These are phyloP conservation scores for Pseudophaeomoniella oleicola DNA, from an alignment of 2,329 filamentous ascomycete species.

Conservation along the genomic window DNA sequence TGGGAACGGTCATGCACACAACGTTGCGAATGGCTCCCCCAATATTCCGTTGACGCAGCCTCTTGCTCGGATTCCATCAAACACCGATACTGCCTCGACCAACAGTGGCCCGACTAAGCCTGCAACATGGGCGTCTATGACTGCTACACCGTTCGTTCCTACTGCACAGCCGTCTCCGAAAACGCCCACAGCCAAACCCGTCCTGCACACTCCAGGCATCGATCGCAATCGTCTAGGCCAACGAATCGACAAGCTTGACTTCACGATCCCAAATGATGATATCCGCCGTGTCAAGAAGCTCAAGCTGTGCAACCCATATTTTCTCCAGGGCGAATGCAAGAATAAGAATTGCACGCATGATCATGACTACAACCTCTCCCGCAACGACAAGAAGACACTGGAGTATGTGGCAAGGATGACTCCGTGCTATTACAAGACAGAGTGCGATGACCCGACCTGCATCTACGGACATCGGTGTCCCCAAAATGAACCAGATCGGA, in stretches of 20 bases:
- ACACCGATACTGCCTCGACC: conserved; percentile 20
- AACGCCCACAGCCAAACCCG: not conserved
- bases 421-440: conserved; percentile 42
- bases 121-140: conserved; percentile 20
- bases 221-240: conserved; percentile 45
- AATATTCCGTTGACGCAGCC: conserved; percentile 15
- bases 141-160: conserved; percentile 10
- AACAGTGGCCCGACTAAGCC: conserved; percentile 12
- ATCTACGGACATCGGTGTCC: conserved; percentile 52
- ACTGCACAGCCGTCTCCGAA: conserved; percentile 6
- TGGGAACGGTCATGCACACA: conserved; percentile 15
- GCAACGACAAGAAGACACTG: conserved; percentile 37
- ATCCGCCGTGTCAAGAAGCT: conserved; percentile 46
- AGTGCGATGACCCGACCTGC: conserved; percentile 44
- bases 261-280: conserved; percentile 37
- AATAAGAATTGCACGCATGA: conserved; percentile 42
- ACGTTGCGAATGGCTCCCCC: conserved; percentile 14
- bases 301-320: conserved; percentile 49
- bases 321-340: conserved; percentile 42
- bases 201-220: conserved; percentile 22
- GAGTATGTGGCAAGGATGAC: conserved; percentile 48
- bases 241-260: conserved; percentile 39
- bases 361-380: conserved; percentile 37
- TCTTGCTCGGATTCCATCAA: conserved; percentile 21
- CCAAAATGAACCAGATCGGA: conserved; percentile 34